Conservation (phyloP, 2,329 filamentous ascomycete genomes). For the Neonectria faginata region DNA sequence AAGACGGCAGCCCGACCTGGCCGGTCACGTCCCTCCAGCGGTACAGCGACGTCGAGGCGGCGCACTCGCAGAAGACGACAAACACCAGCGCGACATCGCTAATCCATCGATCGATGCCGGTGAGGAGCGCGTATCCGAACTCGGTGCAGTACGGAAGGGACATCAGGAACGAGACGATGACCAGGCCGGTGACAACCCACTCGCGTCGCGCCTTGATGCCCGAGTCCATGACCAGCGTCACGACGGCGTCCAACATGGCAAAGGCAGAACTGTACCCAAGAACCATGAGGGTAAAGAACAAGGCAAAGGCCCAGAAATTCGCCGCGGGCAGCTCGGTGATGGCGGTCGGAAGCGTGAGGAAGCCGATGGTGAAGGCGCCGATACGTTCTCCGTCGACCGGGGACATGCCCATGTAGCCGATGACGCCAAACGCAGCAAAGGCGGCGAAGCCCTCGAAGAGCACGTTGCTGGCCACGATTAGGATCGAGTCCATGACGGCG, state of each 20-base stretch:
- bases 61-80: slow-evolving; percentile 64
- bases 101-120: slow-evolving; percentile 66
- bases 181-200: slow-evolving; percentile 61
- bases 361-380: slow-evolving; percentile 68
- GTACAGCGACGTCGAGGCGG: slow-evolving; percentile 65
- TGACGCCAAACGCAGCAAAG: slow-evolving; percentile 65
- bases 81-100: slow-evolving; percentile 67
- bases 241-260: slow-evolving; percentile 68
- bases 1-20: slow-evolving; percentile 58
- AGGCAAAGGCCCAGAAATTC: slow-evolving; percentile 68
- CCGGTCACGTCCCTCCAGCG: slow-evolving; percentile 61
- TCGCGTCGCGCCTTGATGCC: slow-evolving; percentile 53
- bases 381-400: slow-evolving; percentile 55
- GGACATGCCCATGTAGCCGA: slow-evolving; percentile 58
- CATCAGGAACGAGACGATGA: slow-evolving; percentile 63
- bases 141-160: slow-evolving; percentile 68
- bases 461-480: slow-evolving; percentile 67
- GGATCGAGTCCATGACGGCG: slow-evolving; percentile 68
- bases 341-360: slow-evolving; percentile 68
- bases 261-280: slow-evolving; percentile 70
- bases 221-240: slow-evolving; percentile 65
- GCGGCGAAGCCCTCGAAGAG: slow-evolving; percentile 66
- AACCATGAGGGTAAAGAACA: slow-evolving; percentile 70
- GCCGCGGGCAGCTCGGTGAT: slow-evolving; percentile 67
- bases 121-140: slow-evolving; percentile 67